A percentile compares a stretch with the other conserved stretches of the same genome.
Evolutionary conservation across 768 basidiomycete species (phyloP).

Genomic region (Collybia mongolica): DNA sequence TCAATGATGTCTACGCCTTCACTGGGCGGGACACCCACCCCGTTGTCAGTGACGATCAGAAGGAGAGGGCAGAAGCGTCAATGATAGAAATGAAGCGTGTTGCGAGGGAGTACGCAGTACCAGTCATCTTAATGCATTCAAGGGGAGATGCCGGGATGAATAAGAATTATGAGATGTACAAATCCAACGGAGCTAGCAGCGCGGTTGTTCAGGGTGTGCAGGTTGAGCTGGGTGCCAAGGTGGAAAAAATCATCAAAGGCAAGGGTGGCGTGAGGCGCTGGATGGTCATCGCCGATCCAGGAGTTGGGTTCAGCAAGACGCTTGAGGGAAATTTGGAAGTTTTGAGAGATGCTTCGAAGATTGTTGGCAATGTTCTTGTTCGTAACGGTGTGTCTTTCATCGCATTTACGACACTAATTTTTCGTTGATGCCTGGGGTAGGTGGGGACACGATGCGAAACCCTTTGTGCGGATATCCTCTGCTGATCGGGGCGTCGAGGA

Average conservation of each 20-base stretch:
- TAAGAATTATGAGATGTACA: slow-evolving; percentile 59
- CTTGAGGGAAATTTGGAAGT: slow-evolving; percentile 71
- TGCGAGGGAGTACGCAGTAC: slow-evolving; percentile 64
- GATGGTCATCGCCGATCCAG: slow-evolving; percentile 90
- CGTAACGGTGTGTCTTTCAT: no score
- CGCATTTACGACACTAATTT: no score
- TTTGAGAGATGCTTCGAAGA: slow-evolving; percentile 46
- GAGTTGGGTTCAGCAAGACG: slow-evolving; percentile 92
- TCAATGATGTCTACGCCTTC: slow-evolving; percentile 91
- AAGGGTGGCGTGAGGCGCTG: slow-evolving; percentile 77
- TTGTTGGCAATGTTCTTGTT: slow-evolving; percentile 39
- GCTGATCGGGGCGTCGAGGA: slow-evolving; percentile 79
- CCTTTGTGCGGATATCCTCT: slow-evolving; percentile 57
- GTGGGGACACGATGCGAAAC: slow-evolving; percentile 31
- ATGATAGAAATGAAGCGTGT: slow-evolving; percentile 63
- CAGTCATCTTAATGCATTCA: slow-evolving; percentile 93
- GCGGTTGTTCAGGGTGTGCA: slow-evolving; percentile 67
- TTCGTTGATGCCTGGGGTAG: neutral
- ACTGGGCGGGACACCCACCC: slow-evolving; percentile 56
- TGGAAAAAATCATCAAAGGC: slow-evolving; percentile 63
- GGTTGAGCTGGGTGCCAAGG: slow-evolving; percentile 68
- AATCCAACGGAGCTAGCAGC: slow-evolving; percentile 34
- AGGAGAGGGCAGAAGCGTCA: slow-evolving; percentile 30
- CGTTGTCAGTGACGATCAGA: slow-evolving; percentile 25
- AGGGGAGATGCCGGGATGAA: slow-evolving; percentile 78